Evolutionary conservation across 1,284 basidiomycete genomes (phyloP), one percentile per base, ranked within the genome.

Genomic region (Thelephora terrestris): DNA sequence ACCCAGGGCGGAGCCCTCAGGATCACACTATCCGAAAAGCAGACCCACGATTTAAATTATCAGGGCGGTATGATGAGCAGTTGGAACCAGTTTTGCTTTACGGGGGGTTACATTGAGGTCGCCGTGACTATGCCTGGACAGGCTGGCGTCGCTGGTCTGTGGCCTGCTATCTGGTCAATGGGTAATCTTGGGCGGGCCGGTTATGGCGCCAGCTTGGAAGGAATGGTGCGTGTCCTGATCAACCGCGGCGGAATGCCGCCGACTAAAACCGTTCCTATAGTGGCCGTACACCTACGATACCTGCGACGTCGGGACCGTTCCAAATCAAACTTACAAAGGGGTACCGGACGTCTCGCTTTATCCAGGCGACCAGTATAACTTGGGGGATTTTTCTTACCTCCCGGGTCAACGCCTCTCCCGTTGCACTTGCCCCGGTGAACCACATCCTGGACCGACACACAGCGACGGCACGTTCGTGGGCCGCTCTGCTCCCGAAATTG

Each of bases 1-100:
- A 99, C 95, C 1, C 68, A 67, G 46, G 71, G 78, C 53, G 95
- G 95, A 7, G 71, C 79, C 29, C 76, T 99, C 35, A 76, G 85
- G 57, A 85, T 98, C 57, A 91, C 85, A 0, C 64, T 94, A 53
- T 77, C 74, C 0, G 58, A 78, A 53, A 81, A 80, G 58, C 57
- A 70, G 42, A 84, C 71, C 37, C 84, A 96, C 64, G 79, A 76
- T 47, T 71, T 96, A 52, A 67, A 88, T 57, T 95, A 84, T 61
- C 72, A 81, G 53, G 79, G 85, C 23, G 85, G 80, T 0, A 71
- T 82, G 71, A 66, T 90, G 58, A 69, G 80, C 23, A 76, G 75
- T 9, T 91, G 90, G 90, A 92, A 92, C 64, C 91, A 96, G 64
- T 88, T 97, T 59, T 97, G 94, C 66, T 97, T 97, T 68, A 92